Base-by-base conservation (phyloP, 1,284 basidiomycete genomes). In the Marasmius sp. region DNA sequence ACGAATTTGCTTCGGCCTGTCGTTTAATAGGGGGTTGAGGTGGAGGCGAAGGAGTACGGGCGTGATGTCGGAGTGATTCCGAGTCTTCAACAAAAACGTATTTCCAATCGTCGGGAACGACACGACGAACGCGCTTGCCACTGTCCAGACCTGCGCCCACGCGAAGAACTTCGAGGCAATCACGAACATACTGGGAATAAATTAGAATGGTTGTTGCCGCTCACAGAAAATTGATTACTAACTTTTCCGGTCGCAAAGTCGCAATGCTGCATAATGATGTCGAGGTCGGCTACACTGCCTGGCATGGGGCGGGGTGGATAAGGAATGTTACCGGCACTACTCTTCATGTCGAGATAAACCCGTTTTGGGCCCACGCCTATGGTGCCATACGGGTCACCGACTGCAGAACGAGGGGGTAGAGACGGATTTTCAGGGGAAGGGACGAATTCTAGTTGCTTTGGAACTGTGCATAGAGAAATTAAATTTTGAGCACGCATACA, bases 201-300 rank as follows among this genome's bases (percentile, higher is more conserved):
- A 58, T 48, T 43, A 41, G 51, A 22, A 27, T 51, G 48, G 61
- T 14, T 55, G 20, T 16, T 3, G 38, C 14, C n/a, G 20, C 9
- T 22, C 56, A 54, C 39, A 14, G 55, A 22, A 49, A 63, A 49
- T 50, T 37, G 9, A 36, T 54, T 34, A 37, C n/a, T 20, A 14
- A 20, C 50, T 63, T 80, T 67, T 68, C 92, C 94, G 82, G 94
- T 92, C 70, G 85, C 85, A 71, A 94, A 95, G 76, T 97, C 93
- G 72, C 95, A 98, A 67, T 94, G 85, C 41, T 94, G 88, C 87
- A 95, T 88, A 1, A 97, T 80, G 18, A 91, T 78, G 74, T 98
- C 95, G 65, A 98, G 75, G 74, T 98, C 95, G 9, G 93, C 83
- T 16, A 93, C 82, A 61, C 91, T 89, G 14, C 93, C 93, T 0